phyloP scores from a whole-genome alignment of 2,329 filamentous ascomycete species.

The Diaporthe eres region DNA sequence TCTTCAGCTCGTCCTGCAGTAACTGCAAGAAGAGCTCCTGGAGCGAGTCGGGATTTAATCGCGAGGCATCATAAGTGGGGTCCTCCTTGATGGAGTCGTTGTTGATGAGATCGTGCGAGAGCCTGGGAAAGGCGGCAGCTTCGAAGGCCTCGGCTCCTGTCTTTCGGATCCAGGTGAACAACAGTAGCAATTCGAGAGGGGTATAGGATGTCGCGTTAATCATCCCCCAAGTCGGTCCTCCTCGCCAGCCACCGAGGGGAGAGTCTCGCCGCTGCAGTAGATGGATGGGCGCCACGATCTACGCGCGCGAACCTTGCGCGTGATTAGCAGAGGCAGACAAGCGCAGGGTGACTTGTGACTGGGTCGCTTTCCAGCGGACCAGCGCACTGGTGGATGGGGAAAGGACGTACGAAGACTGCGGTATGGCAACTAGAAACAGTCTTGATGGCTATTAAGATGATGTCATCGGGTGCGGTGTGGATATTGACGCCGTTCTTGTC shows the following conservation, averaged over 20 bases:
- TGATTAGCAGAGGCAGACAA: slow-evolving; percentile 30
- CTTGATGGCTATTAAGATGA: slow-evolving; percentile 41
- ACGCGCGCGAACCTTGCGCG: slow-evolving; percentile 31
- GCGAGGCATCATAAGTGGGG: slow-evolving; percentile 78
- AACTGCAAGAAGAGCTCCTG: slow-evolving; percentile 83
- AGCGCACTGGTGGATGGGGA: slow-evolving; percentile 32
- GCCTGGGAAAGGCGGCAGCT: slow-evolving; percentile 51
- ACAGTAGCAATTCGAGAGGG: slow-evolving; percentile 53
- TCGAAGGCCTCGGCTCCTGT: slow-evolving; percentile 50
- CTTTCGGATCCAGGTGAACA: slow-evolving; percentile 51
- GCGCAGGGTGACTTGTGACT: background rate
- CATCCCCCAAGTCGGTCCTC: slow-evolving; percentile 53
- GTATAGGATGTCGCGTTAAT: slow-evolving; percentile 51
- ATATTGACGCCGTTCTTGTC: slow-evolving; percentile 40
- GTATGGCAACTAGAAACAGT: slow-evolving; percentile 9
- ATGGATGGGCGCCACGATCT: slow-evolving; percentile 54
- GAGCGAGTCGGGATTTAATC: slow-evolving; percentile 83
- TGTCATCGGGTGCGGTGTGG: slow-evolving; percentile 39
- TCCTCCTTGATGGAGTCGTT: slow-evolving; percentile 81
- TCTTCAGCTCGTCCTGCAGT: slow-evolving; percentile 79
- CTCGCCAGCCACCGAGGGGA: slow-evolving; percentile 53
- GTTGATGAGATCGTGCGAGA: slow-evolving; percentile 74
- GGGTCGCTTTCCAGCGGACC: slow-evolving; percentile 17
- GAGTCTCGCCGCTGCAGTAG: slow-evolving; percentile 50
- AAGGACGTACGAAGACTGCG: slow-evolving; percentile 36